Evolutionary conservation across 2,329 filamentous ascomycete genomes (phyloP).

Genomic region (Diplodia corticola): DNA sequence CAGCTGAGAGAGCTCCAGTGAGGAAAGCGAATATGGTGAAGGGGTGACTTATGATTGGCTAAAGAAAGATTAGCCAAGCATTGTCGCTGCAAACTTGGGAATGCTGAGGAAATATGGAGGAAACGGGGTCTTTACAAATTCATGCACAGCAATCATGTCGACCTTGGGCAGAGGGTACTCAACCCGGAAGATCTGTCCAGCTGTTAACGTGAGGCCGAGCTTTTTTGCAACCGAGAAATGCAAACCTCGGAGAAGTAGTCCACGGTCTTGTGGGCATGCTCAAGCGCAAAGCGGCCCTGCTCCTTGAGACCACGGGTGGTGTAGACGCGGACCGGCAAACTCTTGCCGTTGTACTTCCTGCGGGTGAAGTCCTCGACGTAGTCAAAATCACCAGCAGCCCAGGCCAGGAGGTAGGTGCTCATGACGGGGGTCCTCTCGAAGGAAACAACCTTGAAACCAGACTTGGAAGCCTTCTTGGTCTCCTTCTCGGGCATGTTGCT

Average conservation of each 20-base stretch:
- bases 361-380: slow-evolving; percentile 91
- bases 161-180: slow-evolving; percentile 93
- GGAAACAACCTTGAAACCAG: slow-evolving; percentile 63
- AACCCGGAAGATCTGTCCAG: slow-evolving; percentile 70
- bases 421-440: slow-evolving; percentile 87
- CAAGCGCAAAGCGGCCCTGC: slow-evolving; percentile 83
- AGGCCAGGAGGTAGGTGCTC: slow-evolving; percentile 86
- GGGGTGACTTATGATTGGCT: slow-evolving; percentile 47
- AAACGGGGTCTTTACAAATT: slow-evolving; percentile 65
- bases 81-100: background rate
- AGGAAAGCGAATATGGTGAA: background rate
- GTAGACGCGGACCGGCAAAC: slow-evolving; percentile 90
- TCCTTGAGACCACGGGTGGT: slow-evolving; percentile 92
- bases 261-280: slow-evolving; percentile 89
- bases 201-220: slow-evolving; percentile 17
- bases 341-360: slow-evolving; percentile 86
- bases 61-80: slow-evolving; percentile 18
- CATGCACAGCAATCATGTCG: slow-evolving; percentile 86
- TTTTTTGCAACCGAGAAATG: background rate
- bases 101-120: slow-evolving; percentile 30
- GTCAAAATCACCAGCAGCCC: slow-evolving; percentile 96
- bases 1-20: slow-evolving; percentile 32
- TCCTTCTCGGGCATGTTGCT: slow-evolving; percentile 94
- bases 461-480: slow-evolving; percentile 61
- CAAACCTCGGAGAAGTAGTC: slow-evolving; percentile 86